Evolutionary conservation across 331 rosid species (phyloP), one percentile per base, ranked within the genome.

Genomic region (Malus hybrid): DNA sequence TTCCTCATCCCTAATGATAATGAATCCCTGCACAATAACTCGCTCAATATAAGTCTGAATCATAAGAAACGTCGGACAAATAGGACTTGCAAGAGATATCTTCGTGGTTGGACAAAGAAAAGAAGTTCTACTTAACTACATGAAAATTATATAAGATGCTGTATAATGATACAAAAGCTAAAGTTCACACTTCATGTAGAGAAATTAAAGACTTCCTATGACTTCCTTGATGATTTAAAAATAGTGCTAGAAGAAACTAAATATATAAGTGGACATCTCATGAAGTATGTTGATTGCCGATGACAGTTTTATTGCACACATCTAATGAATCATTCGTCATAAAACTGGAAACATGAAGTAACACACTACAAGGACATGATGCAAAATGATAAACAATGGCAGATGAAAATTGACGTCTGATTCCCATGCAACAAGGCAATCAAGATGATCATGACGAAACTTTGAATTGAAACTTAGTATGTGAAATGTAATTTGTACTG

Each of bases 1-100:
- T 36, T 87, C 83, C 22, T 83, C 92, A 5, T 92, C 99, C 83
- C 99, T 85, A 29, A 94, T 84, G 70, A 94, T 90, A 29, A 92
- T 80, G 80, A 79, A 85, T 46, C 99, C 99, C 97, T 94, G 90
- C 77, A 83, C 36, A 78, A 42, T 44, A 69, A 82, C 39, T 77
- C 39, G 10, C 39, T 34, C 66, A 42, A 16, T 50, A 31, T n/a
- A 11, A 28, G 55, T 74, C 42, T 28, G 72, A 31, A 27, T 29
- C 10, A 65, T 33, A 70, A 55, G 52, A 65, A 16, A 32, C 32
- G 24, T 12, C n/a, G 3, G 54, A 32, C 6, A 39, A 4, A 48
- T 34, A 60, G 24, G n/a, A 69, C 14, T 12, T 18, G 54, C 57
- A 54, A 15, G 56, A 16, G 67, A 74, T 22, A 24, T 36, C 16